Base-by-base conservation (phyloP, 2,329 filamentous ascomycete species). In the Botrytis cinerea region DNA sequence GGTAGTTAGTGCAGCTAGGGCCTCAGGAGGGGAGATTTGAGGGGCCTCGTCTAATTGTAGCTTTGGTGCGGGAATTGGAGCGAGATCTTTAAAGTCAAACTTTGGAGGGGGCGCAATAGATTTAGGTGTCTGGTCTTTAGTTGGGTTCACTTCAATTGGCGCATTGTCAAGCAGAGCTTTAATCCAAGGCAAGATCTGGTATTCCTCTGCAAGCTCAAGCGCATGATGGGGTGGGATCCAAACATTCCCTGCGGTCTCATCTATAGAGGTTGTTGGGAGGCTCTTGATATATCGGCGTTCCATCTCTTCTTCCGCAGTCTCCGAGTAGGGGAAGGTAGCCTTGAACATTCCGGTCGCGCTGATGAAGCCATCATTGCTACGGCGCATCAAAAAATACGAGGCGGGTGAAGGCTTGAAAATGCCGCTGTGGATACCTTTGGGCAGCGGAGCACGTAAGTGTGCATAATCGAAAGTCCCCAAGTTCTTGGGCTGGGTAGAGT, bases 341-440 rank as follows among this genome's bases (percentile, higher is more conserved):
- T 96, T 96, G 87, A 95, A 97, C 93, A 97, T 95, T 83, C 93
- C 93, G 8, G 93, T 96, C 18, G 93, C 93, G 76, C 92, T 95
- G 73, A 97, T 89, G 82, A 89, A 96, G 75, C 93, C 93, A 81
- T 97, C 93, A 81, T 89, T 89, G 83, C 93, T 95, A 78, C 93
- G 91, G 83, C 93, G 91, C 93, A 99, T 99, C 78, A 99, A 85
- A 83, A 98, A 99, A 84, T 99, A 99, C 78, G 93, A 96, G 82
- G 94, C 94, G 8, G 96, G 95, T 16, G 84, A 82, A 74, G 91
- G 91, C 80, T 93, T 92, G 86, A 98, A 98, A 80, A 99, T 97
- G 80, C 96, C 96, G 9, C 95, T 97, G 43, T 91, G 89, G 78
- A 98, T 91, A 76, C 96, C 94, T 83, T 95, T 96, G 68, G 96